Percentiles rank a stretch among this genome's conserved stretches.
Conservation (phyloP, 352 stramenopile species). For the Phytopythium aichiense region DNA sequence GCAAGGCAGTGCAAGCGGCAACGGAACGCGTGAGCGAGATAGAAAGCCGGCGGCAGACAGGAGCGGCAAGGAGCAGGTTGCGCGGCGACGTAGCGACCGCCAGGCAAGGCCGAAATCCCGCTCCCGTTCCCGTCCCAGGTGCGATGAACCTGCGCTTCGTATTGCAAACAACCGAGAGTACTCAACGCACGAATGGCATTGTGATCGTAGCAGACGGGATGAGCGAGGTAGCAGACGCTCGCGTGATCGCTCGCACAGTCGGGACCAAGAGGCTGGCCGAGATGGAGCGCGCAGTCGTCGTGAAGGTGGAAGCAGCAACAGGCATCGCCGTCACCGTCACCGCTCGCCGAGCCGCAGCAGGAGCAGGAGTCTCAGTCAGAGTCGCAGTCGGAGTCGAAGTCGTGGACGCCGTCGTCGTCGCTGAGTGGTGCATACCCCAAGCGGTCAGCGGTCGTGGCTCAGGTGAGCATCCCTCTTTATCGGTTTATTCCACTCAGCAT, state of each 20-base stretch:
- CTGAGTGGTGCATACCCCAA: background rate
- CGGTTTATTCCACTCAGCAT: background rate
- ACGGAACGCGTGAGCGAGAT: background rate
- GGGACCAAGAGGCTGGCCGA: slow-evolving; percentile 12
- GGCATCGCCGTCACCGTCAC: slow-evolving; percentile 18
- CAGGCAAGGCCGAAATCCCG: slow-evolving; percentile 8
- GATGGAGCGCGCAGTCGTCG: slow-evolving; percentile 5
- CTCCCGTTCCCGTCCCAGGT: slow-evolving; percentile 19
- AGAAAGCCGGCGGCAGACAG: background rate
- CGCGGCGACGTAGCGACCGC: background rate
- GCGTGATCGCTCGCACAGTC: slow-evolving; percentile 24
- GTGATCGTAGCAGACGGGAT: background rate
- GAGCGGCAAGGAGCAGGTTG: background rate
- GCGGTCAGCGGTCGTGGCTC: background rate
- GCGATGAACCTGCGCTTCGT: background rate
- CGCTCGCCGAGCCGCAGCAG: slow-evolving; percentile 29
- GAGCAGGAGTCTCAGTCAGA: slow-evolving; percentile 40
- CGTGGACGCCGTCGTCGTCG: background rate
- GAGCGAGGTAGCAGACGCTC: slow-evolving; percentile 23
- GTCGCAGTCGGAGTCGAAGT: slow-evolving; percentile 7
- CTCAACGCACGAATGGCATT: background rate
- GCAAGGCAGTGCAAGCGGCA: slow-evolving; percentile 1
- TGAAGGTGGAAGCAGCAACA: slow-evolving; percentile 20
- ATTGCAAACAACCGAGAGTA: background rate
- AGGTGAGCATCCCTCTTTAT: background rate